Evolutionary conservation across 148 eudicot species (phyloP).

Genomic region (Polygonum aviculare): DNA sequence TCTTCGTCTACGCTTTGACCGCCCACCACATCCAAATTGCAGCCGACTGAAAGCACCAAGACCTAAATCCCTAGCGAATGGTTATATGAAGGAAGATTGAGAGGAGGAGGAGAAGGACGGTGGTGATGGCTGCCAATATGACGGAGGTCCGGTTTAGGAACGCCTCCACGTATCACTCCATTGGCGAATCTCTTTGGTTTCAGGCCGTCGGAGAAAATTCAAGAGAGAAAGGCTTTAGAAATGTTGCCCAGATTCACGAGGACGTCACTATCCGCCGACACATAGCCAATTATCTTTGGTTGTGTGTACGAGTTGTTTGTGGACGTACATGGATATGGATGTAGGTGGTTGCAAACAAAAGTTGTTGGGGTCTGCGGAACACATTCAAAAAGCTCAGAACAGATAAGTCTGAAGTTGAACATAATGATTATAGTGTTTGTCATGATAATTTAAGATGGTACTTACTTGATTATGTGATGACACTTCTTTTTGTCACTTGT

Average conservation of each 20-base stretch:
- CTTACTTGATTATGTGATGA: too few relatives aligned
- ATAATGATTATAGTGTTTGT: slow-evolving; percentile 28
- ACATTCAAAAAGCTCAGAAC: neutral
- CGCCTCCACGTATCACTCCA: slow-evolving; percentile 66
- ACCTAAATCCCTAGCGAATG: neutral
- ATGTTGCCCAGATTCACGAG: neutral
- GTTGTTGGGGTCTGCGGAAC: neutral
- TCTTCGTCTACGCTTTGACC: too few relatives aligned
- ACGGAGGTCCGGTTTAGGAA: slow-evolving; percentile 49
- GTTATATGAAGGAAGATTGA: slow-evolving; percentile 52
- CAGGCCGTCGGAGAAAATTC: neutral
- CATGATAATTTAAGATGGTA: too few relatives aligned
- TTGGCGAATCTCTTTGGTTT: slow-evolving; percentile 16
- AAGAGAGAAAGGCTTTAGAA: neutral
- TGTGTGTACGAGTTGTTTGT: too few relatives aligned
- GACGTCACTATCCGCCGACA: too few relatives aligned
- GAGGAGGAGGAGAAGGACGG: slow-evolving; percentile 29
- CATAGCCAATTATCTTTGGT: too few relatives aligned
- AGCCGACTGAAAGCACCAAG: too few relatives aligned
- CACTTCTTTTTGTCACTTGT: too few relatives aligned
- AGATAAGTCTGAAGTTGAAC: slow-evolving; percentile 14
- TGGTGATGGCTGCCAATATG: slow-evolving; percentile 38
- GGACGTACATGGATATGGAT: too few relatives aligned
- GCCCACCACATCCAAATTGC: too few relatives aligned
- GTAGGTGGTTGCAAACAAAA: neutral